These are phyloP conservation scores for Medicago ruthenica DNA, from an alignment of 306 rosid species.

Conservation along the genomic window DNA sequence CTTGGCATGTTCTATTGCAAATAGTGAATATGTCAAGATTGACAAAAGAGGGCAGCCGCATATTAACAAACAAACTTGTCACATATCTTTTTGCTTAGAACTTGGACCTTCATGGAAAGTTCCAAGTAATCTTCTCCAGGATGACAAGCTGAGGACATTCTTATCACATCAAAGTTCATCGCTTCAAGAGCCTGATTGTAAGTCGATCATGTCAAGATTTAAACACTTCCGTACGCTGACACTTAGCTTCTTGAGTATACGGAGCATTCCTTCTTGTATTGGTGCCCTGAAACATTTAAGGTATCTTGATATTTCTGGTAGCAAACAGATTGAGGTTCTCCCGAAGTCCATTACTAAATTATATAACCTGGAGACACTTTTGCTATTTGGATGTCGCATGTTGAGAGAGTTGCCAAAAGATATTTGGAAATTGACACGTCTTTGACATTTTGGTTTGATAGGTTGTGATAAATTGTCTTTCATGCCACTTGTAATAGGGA, in stretches of 20 bases:
- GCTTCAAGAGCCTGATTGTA: neutral
- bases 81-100: neutral
- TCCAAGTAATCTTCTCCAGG: neutral
- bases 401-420: no score
- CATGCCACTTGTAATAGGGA: conserved; percentile 1
- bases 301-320: neutral
- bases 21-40: neutral
- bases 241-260: neutral
- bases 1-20: neutral
- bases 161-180: no score
- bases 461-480: no score
- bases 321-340: neutral
- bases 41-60: neutral
- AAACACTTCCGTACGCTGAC: neutral
- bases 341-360: neutral
- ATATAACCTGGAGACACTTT: neutral
- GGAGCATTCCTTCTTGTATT: no score
- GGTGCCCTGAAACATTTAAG: no score
- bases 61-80: neutral
- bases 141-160: neutral
- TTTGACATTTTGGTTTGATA: no score
- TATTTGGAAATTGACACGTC: no score
- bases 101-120: neutral
- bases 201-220: neutral
- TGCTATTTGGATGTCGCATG: neutral